A percentile compares a stretch with the other conserved stretches of the same genome.
Evolutionary conservation across 2,329 filamentous ascomycete species (phyloP).

Genomic region (Pseudogymnoascus sp.): DNA sequence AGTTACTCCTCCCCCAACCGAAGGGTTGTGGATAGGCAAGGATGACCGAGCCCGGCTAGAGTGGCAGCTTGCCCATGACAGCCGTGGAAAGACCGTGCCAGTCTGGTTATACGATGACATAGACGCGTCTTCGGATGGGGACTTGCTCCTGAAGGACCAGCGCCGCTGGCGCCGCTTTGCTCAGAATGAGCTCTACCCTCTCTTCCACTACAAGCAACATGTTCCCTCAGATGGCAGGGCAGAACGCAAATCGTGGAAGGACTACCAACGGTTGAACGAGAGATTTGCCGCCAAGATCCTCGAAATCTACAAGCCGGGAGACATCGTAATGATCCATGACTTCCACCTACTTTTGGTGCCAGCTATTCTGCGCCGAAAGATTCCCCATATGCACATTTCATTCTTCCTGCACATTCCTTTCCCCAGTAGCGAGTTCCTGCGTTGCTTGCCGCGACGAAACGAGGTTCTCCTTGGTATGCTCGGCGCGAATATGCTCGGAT

Average conservation of each 20-base stretch:
- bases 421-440: slow-evolving; percentile 90
- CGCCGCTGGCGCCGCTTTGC: slow-evolving; percentile 82
- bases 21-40: slow-evolving; percentile 64
- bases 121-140: slow-evolving; percentile 58
- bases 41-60: slow-evolving; percentile 69
- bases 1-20: slow-evolving; percentile 51
- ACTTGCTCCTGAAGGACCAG: slow-evolving; percentile 71
- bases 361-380: slow-evolving; percentile 75
- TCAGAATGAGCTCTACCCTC: slow-evolving; percentile 82
- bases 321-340: slow-evolving; percentile 88
- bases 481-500: slow-evolving; percentile 86
- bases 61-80: slow-evolving; percentile 62
- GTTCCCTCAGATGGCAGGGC: slow-evolving; percentile 78
- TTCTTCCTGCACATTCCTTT: slow-evolving; percentile 95
- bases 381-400: slow-evolving; percentile 85
- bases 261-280: slow-evolving; percentile 90
- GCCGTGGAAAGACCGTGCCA: slow-evolving; percentile 71
- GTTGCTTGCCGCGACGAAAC: slow-evolving; percentile 80
- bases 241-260: slow-evolving; percentile 78
- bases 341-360: slow-evolving; percentile 89
- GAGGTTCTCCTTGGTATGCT: slow-evolving; percentile 85
- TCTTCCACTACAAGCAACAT: slow-evolving; percentile 95
- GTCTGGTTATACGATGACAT: slow-evolving; percentile 82
- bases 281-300: slow-evolving; percentile 86
- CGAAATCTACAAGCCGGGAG: slow-evolving; percentile 83